Evolutionary conservation across 306 rosid genomes (phyloP), one percentile per base, ranked within the genome.

Genomic region (Arachis hypogaea): DNA sequence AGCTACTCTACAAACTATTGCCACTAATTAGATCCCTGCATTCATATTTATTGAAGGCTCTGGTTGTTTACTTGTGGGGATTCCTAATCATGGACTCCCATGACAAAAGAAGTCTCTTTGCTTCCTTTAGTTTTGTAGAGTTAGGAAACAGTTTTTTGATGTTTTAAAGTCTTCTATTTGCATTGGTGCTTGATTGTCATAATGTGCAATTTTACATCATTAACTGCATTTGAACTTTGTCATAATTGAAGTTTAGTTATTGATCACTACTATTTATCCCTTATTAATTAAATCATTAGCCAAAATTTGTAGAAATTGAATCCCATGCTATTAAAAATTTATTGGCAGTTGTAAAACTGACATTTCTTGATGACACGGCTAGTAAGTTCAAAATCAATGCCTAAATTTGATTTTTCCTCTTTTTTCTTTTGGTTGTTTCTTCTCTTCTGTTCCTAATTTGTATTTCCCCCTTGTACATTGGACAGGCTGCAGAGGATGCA

Each of bases 401-500:
- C 50, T 72, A 43, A 70, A 72, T 75, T 60, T 42, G 12, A 43
- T 66, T 72, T 75, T 60, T 47, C 50, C 29, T 11, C 45, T 66
- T 71, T 14, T 66, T n/a, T 56, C 67, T 42, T 57, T 11, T 64
- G 75, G 55, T 38, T 58, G 40, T 43, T 41, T 63, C 45, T 63
- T 71, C 58, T 57, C 6, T 61, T 59, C 33, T 73, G 75, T 62
- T 77, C 76, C 78, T 86, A 58, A 85, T 74, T 56, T 79, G 44
- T 69, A 55, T 68, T 75, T 62, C 30, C 74, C 47, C 18, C 64
- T 47, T 73, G 80, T 68, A 57, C 72, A 61, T 73, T 66, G 82
- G 83, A 68, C 86, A 94, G 98, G 97, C 92, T 14, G 99, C 99
- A 33, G 99, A 95, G 90, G 96, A 95, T 83, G 84, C 99, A 59